phyloP scores from a whole-genome alignment of 805 yeast species.

The Barnettozyma botsteinii region DNA sequence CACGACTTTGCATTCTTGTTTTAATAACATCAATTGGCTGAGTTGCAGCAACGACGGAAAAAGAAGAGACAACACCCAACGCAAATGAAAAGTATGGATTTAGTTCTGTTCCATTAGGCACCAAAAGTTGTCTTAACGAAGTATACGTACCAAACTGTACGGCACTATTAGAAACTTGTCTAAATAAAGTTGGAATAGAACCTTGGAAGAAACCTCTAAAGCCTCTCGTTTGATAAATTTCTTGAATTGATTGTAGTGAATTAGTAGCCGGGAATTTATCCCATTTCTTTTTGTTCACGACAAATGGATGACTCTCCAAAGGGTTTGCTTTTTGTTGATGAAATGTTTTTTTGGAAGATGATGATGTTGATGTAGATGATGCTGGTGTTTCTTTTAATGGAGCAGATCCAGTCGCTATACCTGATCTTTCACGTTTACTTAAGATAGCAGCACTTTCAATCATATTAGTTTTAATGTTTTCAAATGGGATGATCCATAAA shows the following conservation, averaged over 20 bases:
- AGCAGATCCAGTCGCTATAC: background rate
- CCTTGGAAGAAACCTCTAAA: constrained; percentile 77
- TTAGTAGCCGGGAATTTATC: constrained; percentile 51
- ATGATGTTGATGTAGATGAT: constrained; percentile 5
- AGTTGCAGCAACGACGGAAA: constrained; percentile 68
- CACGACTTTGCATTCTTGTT: constrained; percentile 78
- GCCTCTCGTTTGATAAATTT: constrained; percentile 71
- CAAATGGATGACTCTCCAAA: constrained; percentile 24
- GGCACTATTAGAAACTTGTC: constrained; percentile 75
- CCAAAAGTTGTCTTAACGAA: constrained; percentile 62
- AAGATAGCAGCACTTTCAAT: constrained; percentile 55
- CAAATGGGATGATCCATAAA: constrained; percentile 83
- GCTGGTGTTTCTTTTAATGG: constrained; percentile 4
- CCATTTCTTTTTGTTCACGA: constrained; percentile 29
- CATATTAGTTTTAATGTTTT: constrained; percentile 74
- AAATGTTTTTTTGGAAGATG: constrained; percentile 24
- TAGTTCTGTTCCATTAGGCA: constrained; percentile 42
- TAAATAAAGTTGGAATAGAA: constrained; percentile 67
- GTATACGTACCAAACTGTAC: constrained; percentile 84
- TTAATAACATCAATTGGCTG: constrained; percentile 89
- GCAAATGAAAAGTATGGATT: constrained; percentile 30
- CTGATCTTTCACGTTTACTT: constrained; percentile 19
- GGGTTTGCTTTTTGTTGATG: constrained; percentile 21
- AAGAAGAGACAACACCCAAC: constrained; percentile 59
- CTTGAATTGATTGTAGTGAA: constrained; percentile 47